Evolutionary conservation across 352 stramenopile species (phyloP), one percentile per base, ranked within the genome.

Genomic region (Globisporangium perplexum): DNA sequence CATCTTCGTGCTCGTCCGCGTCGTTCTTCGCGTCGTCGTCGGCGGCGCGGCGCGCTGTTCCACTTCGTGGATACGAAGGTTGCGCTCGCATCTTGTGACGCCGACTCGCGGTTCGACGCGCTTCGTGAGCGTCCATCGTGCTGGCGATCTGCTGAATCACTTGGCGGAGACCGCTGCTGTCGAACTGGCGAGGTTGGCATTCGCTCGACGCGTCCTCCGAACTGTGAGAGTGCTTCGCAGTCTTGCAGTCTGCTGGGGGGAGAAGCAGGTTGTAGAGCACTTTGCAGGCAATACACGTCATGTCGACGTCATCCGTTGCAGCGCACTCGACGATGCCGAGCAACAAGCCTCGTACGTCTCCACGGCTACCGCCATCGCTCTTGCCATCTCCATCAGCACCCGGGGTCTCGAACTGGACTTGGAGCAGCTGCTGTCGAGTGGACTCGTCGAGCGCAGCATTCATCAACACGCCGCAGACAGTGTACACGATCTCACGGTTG

Each of bases 221-320:
- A 23, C 39, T n/a, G 2, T n/a, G n/a, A 6, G n/a, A 45, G 6
- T 26, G 39, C 39, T 23, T 45, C 39, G 8, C 7, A 18, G 18
- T 14, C 39, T 45, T 45, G 30, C 42, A 35, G 0, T 42, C 36
- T 11, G 31, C 22, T 12, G 20, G 42, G n/a, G n/a, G n/a, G 33
- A 88, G 39, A 22, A 91, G 55, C n/a, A 96, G 48, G 50, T 96
- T 96, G 65, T 85, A 92, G 2, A 96, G 68, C 22, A 77, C 74
- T 60, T 96, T 93, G 52, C 75, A 83, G 1, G 77, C 71, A n/a
- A 96, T 79, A 4, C 78, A 72, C 38, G 74, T 77, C 74, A 95
- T 85, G 8, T 82, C 71, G 7, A 84, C 43, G 47, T 95, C 83
- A 28, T 88, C 69, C 0, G 71, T 53, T 0, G 67, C 83, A 0